A percentile compares a stretch with the other conserved stretches of the same genome.
These are phyloP conservation scores for Colletotrichum graminicola DNA, from an alignment of 2,329 filamentous ascomycete species.

Conservation along the genomic window DNA sequence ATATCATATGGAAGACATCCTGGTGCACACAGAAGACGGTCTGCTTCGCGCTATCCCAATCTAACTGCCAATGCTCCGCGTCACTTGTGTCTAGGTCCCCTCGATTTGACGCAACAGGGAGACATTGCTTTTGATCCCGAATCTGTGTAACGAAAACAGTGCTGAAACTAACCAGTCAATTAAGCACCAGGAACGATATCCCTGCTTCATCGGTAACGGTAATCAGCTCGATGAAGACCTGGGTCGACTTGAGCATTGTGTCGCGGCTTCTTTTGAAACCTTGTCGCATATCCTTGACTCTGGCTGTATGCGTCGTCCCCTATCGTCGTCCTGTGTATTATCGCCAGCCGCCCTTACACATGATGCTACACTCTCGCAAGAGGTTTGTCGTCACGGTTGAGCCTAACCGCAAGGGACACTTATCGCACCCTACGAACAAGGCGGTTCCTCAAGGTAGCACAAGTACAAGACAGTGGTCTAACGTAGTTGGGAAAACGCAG, in stretches of 20 bases:
- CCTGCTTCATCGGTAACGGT: not conserved
- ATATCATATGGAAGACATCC: not conserved
- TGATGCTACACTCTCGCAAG: not conserved
- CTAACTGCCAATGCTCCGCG: not conserved
- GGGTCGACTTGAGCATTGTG: not conserved
- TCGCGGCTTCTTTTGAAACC: not conserved
- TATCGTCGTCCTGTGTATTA: not conserved
- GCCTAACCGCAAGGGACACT: not conserved
- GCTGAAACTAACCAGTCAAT: not conserved
- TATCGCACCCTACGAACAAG: not conserved
- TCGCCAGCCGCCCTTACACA: not conserved
- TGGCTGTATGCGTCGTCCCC: not conserved
- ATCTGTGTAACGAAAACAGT: not conserved
- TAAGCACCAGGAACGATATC: not conserved
- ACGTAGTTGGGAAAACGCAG: no score
- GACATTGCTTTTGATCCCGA: not conserved
- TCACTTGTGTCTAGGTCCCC: not conserved
- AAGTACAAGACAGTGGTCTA: no score
- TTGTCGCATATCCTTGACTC: not conserved
- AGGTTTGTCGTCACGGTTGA: not conserved
- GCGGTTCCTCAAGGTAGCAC: no score
- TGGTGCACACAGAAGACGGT: not conserved
- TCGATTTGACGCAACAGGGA: not conserved
- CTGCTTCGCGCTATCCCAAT: not conserved
- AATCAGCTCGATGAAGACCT: not conserved